phyloP scores from a whole-genome alignment of 352 stramenopile genomes.

The Phytophthora hibernalis region DNA sequence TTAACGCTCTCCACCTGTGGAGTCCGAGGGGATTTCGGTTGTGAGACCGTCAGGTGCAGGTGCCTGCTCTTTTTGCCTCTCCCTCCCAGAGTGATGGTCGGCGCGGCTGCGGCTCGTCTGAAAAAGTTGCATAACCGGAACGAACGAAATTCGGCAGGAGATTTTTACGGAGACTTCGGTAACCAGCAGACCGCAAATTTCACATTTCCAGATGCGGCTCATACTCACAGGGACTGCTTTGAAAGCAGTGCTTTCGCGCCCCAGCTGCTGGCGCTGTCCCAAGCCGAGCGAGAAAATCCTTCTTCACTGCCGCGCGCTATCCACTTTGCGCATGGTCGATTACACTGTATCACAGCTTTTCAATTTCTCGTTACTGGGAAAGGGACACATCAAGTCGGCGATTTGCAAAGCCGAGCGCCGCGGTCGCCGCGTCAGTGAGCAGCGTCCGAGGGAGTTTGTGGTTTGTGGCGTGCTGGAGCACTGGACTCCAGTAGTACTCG shows the following conservation, averaged over 20 bases:
- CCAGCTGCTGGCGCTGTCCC: conserved; percentile 31
- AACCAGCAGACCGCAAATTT: neutral
- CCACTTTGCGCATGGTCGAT: neutral
- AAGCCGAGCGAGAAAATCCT: conserved; percentile 18
- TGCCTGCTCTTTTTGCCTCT: too few species aligned
- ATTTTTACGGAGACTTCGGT: conserved; percentile 20
- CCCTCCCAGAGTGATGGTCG: too few species aligned
- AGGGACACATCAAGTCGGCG: conserved; percentile 34
- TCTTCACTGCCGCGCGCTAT: neutral
- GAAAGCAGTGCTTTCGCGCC: too few species aligned
- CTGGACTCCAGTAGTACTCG: too few species aligned
- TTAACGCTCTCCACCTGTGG: neutral
- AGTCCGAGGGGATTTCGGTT: conserved; percentile 31
- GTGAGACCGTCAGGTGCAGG: conserved; percentile 34
- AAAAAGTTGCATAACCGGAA: conserved; percentile 19
- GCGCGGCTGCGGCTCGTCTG: conserved; percentile 29
- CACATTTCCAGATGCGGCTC: neutral
- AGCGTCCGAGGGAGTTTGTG: conserved; percentile 5
- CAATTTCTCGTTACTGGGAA: conserved; percentile 17
- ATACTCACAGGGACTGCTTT: neutral
- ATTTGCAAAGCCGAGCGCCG: conserved; percentile 31
- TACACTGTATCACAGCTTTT: neutral
- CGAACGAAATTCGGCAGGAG: conserved; percentile 4
- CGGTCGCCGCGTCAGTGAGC: neutral
- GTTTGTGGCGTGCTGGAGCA: conserved; percentile 21